phyloP scores from a whole-genome alignment of 257 asterid species.

The Nicotiana undulata region DNA sequence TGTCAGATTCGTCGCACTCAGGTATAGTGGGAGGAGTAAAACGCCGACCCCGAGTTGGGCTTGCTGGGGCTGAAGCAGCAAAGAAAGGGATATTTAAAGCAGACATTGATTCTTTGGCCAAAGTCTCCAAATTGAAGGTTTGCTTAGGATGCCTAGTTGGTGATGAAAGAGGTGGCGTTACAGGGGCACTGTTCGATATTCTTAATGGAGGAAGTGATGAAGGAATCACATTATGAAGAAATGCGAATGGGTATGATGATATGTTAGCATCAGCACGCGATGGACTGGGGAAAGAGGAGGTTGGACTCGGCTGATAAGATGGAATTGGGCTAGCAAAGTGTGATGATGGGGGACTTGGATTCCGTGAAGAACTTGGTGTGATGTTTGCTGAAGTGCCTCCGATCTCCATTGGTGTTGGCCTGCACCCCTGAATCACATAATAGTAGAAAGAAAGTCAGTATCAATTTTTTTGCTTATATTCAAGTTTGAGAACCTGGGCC shows the following conservation, averaged over 20 bases:
- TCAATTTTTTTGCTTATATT: background rate
- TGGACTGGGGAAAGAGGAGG: constrained; percentile 23
- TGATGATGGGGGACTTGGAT: constrained; percentile 23
- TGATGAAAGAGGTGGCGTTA: constrained; percentile 93
- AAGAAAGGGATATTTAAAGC: constrained; percentile 17
- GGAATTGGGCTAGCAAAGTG: constrained; percentile 23
- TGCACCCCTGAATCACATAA: constrained; percentile 63
- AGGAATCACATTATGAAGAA: constrained; percentile 24
- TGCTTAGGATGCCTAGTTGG: constrained; percentile 69
- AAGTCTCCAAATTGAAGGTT: constrained; percentile 10
- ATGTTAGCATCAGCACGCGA: constrained; percentile 2
- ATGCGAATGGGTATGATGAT: constrained; percentile 16
- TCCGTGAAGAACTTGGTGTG: constrained; percentile 14
- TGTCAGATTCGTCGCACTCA: constrained; percentile 87
- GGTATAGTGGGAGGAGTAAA: constrained; percentile 82
- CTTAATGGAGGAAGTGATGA: constrained; percentile 76
- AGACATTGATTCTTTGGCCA: constrained; percentile 16
- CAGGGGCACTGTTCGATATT: constrained; percentile 88
- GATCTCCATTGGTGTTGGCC: constrained; percentile 50
- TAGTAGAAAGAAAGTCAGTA: background rate
- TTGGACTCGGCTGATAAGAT: constrained; percentile 19
- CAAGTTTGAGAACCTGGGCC: background rate
- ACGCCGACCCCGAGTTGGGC: constrained; percentile 23
- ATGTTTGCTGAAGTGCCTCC: constrained; percentile 22
- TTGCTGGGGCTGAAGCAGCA: constrained; percentile 24